phyloP scores from a whole-genome alignment of 768 basidiomycete species.

The Auriscalpium microsporum region DNA sequence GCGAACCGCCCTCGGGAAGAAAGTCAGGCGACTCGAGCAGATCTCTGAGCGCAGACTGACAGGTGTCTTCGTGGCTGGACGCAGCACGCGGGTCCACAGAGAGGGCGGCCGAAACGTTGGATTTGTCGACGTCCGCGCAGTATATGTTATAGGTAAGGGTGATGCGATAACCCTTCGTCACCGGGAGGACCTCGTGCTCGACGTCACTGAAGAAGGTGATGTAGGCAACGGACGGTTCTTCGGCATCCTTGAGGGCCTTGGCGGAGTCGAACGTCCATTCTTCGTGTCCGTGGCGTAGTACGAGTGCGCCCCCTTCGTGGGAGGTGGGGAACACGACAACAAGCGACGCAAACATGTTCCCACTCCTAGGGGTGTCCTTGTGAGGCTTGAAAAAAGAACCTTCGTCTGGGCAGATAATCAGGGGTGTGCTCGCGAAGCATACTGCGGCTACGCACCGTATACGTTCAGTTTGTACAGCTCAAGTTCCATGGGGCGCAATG shows the following conservation, averaged over 20 bases:
- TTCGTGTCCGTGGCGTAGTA: constrained; percentile 26
- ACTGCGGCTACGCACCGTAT: constrained; percentile 26
- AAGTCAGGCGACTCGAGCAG: constrained; percentile 27
- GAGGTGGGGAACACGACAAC: constrained; percentile 38
- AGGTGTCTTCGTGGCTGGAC: constrained; percentile 1
- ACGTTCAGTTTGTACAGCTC: constrained; percentile 41
- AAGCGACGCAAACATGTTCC: constrained; percentile 43
- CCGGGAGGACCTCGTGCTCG: constrained; percentile 35
- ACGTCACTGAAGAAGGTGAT: constrained; percentile 37
- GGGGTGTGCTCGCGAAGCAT: too few relatives aligned
- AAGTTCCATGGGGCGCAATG: constrained; percentile 15
- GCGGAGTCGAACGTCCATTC: constrained; percentile 34
- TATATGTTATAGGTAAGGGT: constrained; percentile 38
- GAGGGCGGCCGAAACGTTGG: too few relatives aligned
- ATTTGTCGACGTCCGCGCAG: constrained; percentile 3
- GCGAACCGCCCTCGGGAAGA: constrained; percentile 30
- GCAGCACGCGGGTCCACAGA: background rate
- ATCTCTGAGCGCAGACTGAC: constrained; percentile 11
- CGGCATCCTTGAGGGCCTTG: constrained; percentile 9
- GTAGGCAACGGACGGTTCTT: constrained; percentile 24
- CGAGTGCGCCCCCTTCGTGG: constrained; percentile 37
- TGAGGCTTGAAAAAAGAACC: constrained; percentile 44
- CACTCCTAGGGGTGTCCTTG: constrained; percentile 37
- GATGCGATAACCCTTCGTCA: constrained; percentile 34
- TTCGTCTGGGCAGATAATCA: constrained; percentile 19